phyloP scores from a whole-genome alignment of 1,284 basidiomycete genomes.

The Microbotryomycetes sp. region DNA sequence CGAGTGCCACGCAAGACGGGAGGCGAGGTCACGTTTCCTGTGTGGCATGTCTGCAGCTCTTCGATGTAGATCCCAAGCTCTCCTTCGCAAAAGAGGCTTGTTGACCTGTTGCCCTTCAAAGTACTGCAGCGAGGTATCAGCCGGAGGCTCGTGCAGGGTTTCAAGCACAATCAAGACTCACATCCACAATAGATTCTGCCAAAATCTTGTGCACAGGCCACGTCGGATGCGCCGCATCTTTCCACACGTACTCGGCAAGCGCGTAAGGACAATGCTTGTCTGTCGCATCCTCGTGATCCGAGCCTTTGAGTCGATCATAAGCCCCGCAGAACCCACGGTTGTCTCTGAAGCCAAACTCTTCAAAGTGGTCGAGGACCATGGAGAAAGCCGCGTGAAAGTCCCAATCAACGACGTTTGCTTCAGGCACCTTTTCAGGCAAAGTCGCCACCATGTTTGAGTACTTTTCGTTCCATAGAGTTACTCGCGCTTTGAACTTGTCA shows the following conservation, averaged over 20 bases:
- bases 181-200: not conserved
- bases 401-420: not conserved
- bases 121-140: no score
- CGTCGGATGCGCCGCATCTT: not conserved
- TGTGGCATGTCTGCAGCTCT: not conserved
- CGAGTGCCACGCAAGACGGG: not conserved
- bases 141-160: no score
- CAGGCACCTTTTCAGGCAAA: not conserved
- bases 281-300: not conserved
- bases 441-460: not conserved
- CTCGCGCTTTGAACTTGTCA: not conserved
- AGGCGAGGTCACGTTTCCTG: not conserved
- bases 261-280: not conserved
- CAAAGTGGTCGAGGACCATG: not conserved
- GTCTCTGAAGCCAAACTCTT: not conserved
- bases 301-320: not conserved
- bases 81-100: not conserved
- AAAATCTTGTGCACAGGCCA: constrained; percentile 1
- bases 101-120: not conserved
- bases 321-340: not conserved
- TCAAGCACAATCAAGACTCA: no score
- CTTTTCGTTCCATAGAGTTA: not conserved
- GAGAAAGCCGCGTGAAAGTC: not conserved
- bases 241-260: constrained; percentile 4
- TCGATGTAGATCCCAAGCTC: not conserved